These are phyloP conservation scores for Diaporthe longicolla DNA, from an alignment of 2,329 filamentous ascomycete species.

Conservation along the genomic window DNA sequence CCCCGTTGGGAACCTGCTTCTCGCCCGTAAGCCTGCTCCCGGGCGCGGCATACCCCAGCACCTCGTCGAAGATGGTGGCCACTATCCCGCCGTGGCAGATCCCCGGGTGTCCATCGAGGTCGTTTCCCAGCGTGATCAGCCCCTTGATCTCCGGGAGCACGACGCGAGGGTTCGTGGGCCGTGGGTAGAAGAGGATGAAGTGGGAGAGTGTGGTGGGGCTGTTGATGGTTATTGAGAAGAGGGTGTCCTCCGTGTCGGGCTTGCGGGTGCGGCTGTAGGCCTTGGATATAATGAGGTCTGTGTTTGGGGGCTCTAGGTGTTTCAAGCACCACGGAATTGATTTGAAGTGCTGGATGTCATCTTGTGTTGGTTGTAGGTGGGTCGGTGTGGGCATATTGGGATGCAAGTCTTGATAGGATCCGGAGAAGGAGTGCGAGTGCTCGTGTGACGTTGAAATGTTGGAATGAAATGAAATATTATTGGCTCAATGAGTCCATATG, in stretches of 20 bases:
- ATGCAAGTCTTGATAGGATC: no score
- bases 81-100: conserved; percentile 72
- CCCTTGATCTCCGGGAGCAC: conserved; percentile 47
- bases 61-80: conserved; percentile 71
- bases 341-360: conserved; percentile 49
- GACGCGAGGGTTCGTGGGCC: conserved; percentile 48
- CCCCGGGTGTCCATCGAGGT: conserved; percentile 66
- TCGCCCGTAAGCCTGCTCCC: conserved; percentile 52
- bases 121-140: conserved; percentile 60
- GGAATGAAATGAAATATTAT: background rate
- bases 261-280: conserved; percentile 57
- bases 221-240: conserved; percentile 67
- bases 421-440: background rate
- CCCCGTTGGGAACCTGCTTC: conserved; percentile 38
- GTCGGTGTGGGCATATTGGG: background rate
- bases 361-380: background rate
- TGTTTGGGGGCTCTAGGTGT: conserved; percentile 56
- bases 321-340: conserved; percentile 64
- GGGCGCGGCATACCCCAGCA: conserved; percentile 64
- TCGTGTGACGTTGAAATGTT: background rate
- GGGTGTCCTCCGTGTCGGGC: conserved; percentile 60
- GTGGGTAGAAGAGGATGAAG: conserved; percentile 59
- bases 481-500: background rate
- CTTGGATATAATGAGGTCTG: conserved; percentile 55
- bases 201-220: conserved; percentile 62